phyloP scores from a whole-genome alignment of 345 rosid genomes.

The Sisymbrium altissimum region DNA sequence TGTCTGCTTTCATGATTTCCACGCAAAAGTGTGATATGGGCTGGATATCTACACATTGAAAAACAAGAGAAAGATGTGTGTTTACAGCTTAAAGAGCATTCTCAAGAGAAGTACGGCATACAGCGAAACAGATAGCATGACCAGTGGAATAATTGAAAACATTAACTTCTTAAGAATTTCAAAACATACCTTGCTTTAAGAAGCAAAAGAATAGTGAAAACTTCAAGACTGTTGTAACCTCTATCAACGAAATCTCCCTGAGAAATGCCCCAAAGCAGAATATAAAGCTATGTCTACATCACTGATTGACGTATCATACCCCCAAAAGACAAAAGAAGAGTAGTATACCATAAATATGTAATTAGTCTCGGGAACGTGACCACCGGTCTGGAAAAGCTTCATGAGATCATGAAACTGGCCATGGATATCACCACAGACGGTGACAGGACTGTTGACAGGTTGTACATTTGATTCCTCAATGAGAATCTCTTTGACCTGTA shows the following conservation, averaged over 20 bases:
- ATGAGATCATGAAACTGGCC: constrained; percentile 99
- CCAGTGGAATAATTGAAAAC: background rate
- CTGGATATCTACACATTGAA: constrained; percentile 69
- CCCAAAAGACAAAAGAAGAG: background rate
- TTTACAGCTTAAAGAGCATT: constrained; percentile 3
- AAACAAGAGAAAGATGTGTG: background rate
- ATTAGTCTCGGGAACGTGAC: constrained; percentile 96
- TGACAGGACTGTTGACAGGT: constrained; percentile 99
- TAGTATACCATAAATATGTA: constrained; percentile 86
- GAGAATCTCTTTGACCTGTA: constrained; percentile 93
- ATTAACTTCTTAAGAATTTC: background rate
- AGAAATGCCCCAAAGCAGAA: constrained; percentile 15
- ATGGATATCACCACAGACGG: constrained; percentile 98
- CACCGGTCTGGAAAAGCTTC: constrained; percentile 99
- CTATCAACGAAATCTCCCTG: constrained; percentile 97
- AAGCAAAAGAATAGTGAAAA: constrained; percentile 89
- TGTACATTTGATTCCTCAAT: constrained; percentile 99
- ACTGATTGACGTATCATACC: background rate
- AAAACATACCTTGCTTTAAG: constrained; percentile 78
- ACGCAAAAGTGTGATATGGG: constrained; percentile 94
- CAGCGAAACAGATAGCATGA: background rate
- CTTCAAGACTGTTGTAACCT: constrained; percentile 97
- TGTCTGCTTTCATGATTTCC: constrained; percentile 99
- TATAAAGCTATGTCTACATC: background rate
- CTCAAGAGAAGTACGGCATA: background rate